Base-by-base conservation (phyloP, 805 yeast genomes). In the Tetrapisispora phaffii region DNA sequence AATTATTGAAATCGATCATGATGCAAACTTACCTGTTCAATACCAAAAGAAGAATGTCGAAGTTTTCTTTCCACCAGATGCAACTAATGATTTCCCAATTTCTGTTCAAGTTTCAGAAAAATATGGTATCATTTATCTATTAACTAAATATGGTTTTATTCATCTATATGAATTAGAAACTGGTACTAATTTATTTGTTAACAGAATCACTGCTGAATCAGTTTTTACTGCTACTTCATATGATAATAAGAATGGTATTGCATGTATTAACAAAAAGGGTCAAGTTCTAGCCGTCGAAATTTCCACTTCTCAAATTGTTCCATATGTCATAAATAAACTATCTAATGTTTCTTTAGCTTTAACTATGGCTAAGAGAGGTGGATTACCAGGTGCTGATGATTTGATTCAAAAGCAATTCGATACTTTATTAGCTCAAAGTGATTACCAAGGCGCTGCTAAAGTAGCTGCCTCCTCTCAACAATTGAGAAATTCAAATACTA, bases 21-120 rank as follows among this genome's bases (percentile, higher is more conserved):
- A 80, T 55, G 84, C 83, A 17, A 77, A 78, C 36, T 77, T 82
- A 56, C 95, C 97, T n/a, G 71, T 74, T 20, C 56, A 57, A 39
- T 93, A 84, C 71, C 76, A 77, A 49, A 93, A 94, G 75, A 88
- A 88, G 66, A 78, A 85, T 39, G 93, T 85, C 41, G 97, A 90
- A 57, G 80, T 93, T 50, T 93, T 85, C 69, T 88, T 90, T 77
- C 98, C 98, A 31, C 89, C 95, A 23, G 98, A 94, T 69, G 95
- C 96, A 39, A 74, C 85, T 34, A 85, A 84, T 63, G 99, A 93
- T 69, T 93, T 93, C 80, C 99, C 99, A 49, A 88, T 93, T 53
- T 77, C 95, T 43, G 77, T 89, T 50, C 93, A 87, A 63, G 79
- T 90, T 37, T 81, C 96, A 22, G 76, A 84, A 68, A 76, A 77